phyloP scores from a whole-genome alignment of 164 flowering plant genomes.

The Tetracentron sinense region DNA sequence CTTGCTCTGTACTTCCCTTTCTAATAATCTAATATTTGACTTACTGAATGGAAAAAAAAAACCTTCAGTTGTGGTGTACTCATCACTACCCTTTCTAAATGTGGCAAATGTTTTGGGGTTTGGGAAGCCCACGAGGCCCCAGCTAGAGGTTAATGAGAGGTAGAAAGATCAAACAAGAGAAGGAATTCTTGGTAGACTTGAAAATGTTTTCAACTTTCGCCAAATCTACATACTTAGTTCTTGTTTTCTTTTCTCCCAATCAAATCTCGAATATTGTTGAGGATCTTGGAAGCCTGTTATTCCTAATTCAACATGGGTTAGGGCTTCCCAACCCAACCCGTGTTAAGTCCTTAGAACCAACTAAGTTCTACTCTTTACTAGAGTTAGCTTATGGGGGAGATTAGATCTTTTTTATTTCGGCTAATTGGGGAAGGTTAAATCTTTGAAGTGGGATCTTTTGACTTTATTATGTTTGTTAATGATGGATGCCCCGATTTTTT shows the following conservation, averaged over 20 bases:
- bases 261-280: background rate
- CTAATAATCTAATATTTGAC: no score
- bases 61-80: background rate
- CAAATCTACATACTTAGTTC: background rate
- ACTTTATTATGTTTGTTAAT: no score
- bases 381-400: no score
- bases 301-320: no score
- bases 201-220: no score
- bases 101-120: background rate
- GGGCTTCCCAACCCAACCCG: no score
- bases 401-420: no score
- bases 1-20: no score
- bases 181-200: background rate
- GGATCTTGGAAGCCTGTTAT: background rate
- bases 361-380: background rate
- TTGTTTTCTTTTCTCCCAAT: background rate
- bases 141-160: background rate
- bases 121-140: background rate
- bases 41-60: no score
- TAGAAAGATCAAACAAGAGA: background rate
- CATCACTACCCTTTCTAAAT: background rate
- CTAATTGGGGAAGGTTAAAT: no score
- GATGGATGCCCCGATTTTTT: no score
- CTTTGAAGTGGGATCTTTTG: no score
- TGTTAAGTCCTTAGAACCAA: background rate